Conservation (phyloP, 1,284 basidiomycete species). For the Stereum hirsutum region DNA sequence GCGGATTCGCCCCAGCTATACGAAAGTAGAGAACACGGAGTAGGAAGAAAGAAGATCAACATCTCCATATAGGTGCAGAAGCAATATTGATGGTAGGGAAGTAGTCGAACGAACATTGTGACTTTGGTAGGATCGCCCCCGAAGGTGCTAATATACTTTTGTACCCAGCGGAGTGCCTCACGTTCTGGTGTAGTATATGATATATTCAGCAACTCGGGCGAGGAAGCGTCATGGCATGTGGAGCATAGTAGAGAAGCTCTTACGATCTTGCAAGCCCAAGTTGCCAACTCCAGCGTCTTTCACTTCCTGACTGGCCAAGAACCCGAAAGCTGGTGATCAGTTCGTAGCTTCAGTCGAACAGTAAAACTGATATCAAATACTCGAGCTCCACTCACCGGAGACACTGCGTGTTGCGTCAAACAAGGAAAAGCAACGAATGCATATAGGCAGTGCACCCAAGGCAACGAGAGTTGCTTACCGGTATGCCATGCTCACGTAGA, state of each 20-base stretch:
- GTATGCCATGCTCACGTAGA: constrained; percentile 20
- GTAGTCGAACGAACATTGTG: constrained; percentile 32
- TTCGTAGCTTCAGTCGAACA: no score
- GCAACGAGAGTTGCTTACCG: constrained; percentile 9
- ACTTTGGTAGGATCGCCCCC: constrained; percentile 37
- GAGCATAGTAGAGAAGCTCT: constrained; percentile 6
- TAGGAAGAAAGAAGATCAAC: background rate
- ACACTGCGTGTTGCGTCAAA: background rate
- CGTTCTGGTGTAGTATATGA: constrained; percentile 27
- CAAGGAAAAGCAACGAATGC: background rate
- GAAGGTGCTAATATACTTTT: constrained; percentile 31
- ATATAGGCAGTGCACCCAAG: background rate
- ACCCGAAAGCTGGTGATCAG: constrained; percentile 26
- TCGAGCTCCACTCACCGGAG: background rate
- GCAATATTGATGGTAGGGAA: background rate
- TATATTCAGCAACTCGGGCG: no score
- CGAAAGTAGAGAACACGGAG: background rate
- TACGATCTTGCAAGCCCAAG: constrained; percentile 26
- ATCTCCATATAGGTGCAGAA: constrained; percentile 19
- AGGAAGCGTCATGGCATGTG: no score
- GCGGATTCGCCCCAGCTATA: constrained; percentile 31
- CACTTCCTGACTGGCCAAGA: constrained; percentile 24
- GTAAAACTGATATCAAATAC: background rate
- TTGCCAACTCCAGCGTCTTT: constrained; percentile 26
- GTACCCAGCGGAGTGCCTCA: constrained; percentile 34